Percentiles rank a stretch among this genome's conserved stretches.
These are phyloP conservation scores for Thinopyrum elongatum DNA, from an alignment of 176 grass and related monocot genomes.

Conservation along the genomic window DNA sequence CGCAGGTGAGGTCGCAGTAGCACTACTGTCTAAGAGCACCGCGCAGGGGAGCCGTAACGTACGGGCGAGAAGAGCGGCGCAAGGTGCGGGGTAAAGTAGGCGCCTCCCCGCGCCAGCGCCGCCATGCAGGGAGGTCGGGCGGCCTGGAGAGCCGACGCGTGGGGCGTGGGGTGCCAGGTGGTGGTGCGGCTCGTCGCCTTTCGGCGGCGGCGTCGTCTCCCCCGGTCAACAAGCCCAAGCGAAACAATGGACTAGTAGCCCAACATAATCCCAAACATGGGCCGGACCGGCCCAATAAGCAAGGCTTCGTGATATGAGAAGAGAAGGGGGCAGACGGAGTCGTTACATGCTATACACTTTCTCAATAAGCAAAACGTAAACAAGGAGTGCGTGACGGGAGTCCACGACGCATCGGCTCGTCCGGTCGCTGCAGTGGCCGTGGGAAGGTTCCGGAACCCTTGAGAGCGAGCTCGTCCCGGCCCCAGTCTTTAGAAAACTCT, in stretches of 20 bases:
- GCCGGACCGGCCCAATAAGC: background rate
- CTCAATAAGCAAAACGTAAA: background rate
- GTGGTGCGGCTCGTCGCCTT: slow-evolving; percentile 40
- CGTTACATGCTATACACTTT: background rate
- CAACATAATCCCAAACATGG: background rate
- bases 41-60: background rate
- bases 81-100: slow-evolving; percentile 16
- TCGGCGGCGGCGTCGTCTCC: background rate
- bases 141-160: slow-evolving; percentile 43
- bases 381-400: background rate
- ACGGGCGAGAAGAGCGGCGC: slow-evolving; percentile 6
- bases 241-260: background rate
- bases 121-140: slow-evolving; percentile 49
- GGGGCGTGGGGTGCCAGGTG: slow-evolving; percentile 35
- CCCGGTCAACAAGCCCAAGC: background rate
- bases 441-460: slow-evolving; percentile 57
- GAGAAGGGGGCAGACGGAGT: too few species aligned
- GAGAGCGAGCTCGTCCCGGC: slow-evolving; percentile 8
- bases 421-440: slow-evolving; percentile 11
- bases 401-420: slow-evolving; percentile 32
- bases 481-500: slow-evolving; percentile 54
- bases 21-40: background rate
- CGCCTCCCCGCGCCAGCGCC: slow-evolving; percentile 12
- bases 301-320: background rate
- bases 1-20: background rate